phyloP scores from a whole-genome alignment of 306 rosid species.

The Pterocarpus macrocarpus region DNA sequence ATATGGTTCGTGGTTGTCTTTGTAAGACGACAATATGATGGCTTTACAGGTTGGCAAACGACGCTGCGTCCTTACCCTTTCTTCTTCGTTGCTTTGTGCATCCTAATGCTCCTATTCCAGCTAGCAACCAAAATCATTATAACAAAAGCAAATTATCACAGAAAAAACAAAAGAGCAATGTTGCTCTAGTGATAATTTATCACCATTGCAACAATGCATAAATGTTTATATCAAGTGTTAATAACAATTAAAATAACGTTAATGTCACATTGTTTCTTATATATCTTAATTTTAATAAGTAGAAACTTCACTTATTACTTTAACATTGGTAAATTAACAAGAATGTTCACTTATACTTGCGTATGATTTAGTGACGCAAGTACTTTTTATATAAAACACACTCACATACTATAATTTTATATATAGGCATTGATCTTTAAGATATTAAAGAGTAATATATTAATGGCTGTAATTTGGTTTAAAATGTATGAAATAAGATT shows the following conservation, averaged over 20 bases:
- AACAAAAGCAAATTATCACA: neutral
- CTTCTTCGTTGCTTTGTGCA: slow-evolving; percentile 38
- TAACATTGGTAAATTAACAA: neutral
- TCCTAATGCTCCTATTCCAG: slow-evolving; percentile 40
- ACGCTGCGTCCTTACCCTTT: slow-evolving; percentile 37
- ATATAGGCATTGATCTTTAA: too few species aligned
- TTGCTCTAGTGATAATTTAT: neutral
- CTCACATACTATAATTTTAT: too few species aligned
- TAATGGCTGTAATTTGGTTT: too few species aligned
- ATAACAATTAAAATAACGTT: neutral
- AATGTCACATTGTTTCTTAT: neutral
- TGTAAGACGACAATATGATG: slow-evolving; percentile 47
- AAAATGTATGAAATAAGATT: too few species aligned
- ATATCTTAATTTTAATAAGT: neutral
- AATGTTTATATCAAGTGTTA: neutral
- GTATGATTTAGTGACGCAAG: too few species aligned
- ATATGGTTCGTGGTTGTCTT: slow-evolving; percentile 30
- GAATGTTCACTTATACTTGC: neutral
- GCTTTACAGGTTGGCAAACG: slow-evolving; percentile 58
- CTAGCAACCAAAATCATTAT: slow-evolving; percentile 29
- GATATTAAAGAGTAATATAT: too few species aligned
- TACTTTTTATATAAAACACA: too few species aligned
- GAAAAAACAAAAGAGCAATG: neutral
- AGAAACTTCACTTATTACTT: neutral
- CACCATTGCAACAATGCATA: neutral